Base-by-base conservation (phyloP, 306 rosid genomes). In the Betula pendula region DNA sequence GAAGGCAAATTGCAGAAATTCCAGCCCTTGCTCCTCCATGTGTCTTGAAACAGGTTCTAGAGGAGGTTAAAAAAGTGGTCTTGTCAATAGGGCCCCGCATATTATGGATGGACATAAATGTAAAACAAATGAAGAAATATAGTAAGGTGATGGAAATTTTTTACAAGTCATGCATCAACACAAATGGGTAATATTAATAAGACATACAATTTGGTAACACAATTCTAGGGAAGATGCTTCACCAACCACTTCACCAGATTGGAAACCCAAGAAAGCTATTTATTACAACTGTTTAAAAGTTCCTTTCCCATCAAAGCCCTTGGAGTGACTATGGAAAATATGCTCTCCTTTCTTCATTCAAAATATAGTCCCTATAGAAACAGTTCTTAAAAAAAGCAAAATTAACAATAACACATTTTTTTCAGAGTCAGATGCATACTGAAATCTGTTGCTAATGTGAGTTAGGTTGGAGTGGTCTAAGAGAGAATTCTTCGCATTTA, bases 1-100 rank as follows among this genome's bases (percentile, higher is more conserved):
- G 86, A 94, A 94, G 81, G 98, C 97, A 86, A 94, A 94, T 83
- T 94, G 98, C 87, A 94, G 95, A 92, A 92, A 94, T 50, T 94
- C 98, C 78, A 94, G 84, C 73, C 97, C 98, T 76, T 92, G 95
- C 75, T 92, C 85, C 84, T 94, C 98, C 96, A 94, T 81, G 78
- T 94, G 98, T 86, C 85, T 92, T 79, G 97, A 94, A 73, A 90
- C 90, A 78, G 97, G 98, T 80, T 90, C 98, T 94, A 82, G 71
- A 11, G 59, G 76, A 84, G 75, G 69, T 65, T 71, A 52, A 77
- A 71, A 60, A 72, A 84, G 43, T 45, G 19, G n/a, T 45, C 9
- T 17, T 14, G 63, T 83, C 77, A 72, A 83, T 22, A 43, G 51
- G 62, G 69, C 52, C 59, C 59, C 73, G 73, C 43, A 68, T 79